A percentile compares a stretch with the other conserved stretches of the same genome.
Evolutionary conservation across 108 stramenopile genomes (phyloP).

Genomic region (Asterionellopsis glacialis): DNA sequence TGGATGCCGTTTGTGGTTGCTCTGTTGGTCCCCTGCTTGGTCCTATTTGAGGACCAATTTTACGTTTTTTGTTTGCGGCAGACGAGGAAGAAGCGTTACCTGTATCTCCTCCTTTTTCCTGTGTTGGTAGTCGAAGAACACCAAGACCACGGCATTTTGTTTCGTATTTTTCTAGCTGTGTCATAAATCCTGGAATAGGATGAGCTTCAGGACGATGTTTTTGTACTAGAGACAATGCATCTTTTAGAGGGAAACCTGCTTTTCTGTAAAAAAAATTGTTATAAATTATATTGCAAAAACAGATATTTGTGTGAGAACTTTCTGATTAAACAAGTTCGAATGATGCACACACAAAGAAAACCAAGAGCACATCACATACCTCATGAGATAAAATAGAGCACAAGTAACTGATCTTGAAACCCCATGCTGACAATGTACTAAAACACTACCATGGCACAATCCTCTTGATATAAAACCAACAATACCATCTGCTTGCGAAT

Average conservation of each 20-base stretch:
- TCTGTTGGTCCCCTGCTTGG: neutral
- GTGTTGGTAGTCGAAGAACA: too few species aligned
- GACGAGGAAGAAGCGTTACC: neutral
- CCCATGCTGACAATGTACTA: conserved; percentile 74
- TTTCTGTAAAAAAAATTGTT: too few species aligned
- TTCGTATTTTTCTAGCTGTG: conserved; percentile 44
- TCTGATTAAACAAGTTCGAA: too few species aligned
- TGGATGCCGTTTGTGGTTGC: neutral
- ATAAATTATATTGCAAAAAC: too few species aligned
- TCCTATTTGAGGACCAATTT: neutral
- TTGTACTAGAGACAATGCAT: conserved; percentile 21
- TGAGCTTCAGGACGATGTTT: conserved; percentile 47
- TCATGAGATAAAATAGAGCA: conserved; percentile 61
- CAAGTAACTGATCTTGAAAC: conserved; percentile 64
- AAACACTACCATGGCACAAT: conserved; percentile 67
- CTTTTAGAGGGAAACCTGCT: too few species aligned
- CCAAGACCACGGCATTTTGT: conserved; percentile 13
- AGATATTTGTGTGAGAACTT: too few species aligned
- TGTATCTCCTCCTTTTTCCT: too few species aligned
- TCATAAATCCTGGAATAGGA: conserved; percentile 68
- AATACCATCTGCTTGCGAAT: conserved; percentile 37
- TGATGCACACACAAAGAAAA: neutral
- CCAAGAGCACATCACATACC: conserved; percentile 20
- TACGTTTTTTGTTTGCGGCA: neutral
- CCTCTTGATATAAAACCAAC: conserved; percentile 56